Evolutionary conservation across 2,329 filamentous ascomycete genomes (phyloP).

Genomic region (Penicillium sp.): DNA sequence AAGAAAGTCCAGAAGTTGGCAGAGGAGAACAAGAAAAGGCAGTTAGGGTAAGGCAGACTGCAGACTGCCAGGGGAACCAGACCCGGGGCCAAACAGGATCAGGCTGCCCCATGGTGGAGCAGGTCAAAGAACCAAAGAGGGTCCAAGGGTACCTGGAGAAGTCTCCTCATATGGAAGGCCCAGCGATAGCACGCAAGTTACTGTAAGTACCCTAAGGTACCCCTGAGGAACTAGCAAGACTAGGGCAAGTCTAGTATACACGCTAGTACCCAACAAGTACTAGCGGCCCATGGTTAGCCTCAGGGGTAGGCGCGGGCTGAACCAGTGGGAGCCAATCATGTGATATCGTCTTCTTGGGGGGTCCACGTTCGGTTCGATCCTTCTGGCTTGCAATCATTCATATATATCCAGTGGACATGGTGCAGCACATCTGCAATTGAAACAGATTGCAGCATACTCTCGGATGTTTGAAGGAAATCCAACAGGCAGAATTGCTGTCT

Average conservation of each 20-base stretch:
- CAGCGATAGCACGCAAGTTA: too few relatives aligned
- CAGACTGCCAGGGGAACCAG: neutral
- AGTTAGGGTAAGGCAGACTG: neutral
- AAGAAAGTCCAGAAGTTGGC: conserved; percentile 12
- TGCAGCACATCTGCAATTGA: too few relatives aligned
- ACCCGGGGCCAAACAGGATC: neutral
- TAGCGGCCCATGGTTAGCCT: neutral
- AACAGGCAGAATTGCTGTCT: too few relatives aligned
- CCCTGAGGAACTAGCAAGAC: neutral
- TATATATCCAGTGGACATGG: too few relatives aligned
- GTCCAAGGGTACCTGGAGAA: neutral
- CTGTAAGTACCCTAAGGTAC: too few relatives aligned
- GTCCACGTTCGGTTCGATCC: too few relatives aligned
- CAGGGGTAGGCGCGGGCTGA: conserved; percentile 3
- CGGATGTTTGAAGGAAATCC: too few relatives aligned
- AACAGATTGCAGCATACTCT: too few relatives aligned
- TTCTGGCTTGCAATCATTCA: too few relatives aligned
- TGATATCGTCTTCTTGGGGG: neutral
- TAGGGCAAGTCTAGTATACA: neutral
- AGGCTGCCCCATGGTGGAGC: too few relatives aligned
- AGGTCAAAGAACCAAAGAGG: neutral
- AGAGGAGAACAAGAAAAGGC: conserved; percentile 20
- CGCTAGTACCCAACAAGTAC: neutral
- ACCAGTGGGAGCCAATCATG: neutral
- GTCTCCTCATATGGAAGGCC: neutral